Percentiles rank a stretch among this genome's conserved stretches.
Conservation (phyloP, 2,329 filamentous ascomycete genomes). For the Hymenoscyphus occultus region DNA sequence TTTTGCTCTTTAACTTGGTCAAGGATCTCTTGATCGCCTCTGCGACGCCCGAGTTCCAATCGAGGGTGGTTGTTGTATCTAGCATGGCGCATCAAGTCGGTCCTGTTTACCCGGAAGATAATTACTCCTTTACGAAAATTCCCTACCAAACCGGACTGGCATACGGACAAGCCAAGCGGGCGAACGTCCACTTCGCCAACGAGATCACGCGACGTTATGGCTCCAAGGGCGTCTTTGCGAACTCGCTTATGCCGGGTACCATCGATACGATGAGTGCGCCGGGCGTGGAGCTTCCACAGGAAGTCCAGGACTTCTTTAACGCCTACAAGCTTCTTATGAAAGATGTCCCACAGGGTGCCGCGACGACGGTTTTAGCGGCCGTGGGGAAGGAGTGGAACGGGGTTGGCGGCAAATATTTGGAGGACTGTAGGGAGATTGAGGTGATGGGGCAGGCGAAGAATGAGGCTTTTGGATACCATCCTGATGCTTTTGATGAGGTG, state of each 20-base stretch:
- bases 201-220: constrained; percentile 46
- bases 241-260: constrained; percentile 44
- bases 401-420: constrained; percentile 47
- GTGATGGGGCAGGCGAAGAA: background rate
- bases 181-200: constrained; percentile 47
- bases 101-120: constrained; percentile 40
- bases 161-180: constrained; percentile 46
- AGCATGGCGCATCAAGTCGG: constrained; percentile 42
- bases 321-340: constrained; percentile 19
- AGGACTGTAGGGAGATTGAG: constrained; percentile 27
- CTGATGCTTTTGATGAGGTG: constrained; percentile 11
- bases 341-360: constrained; percentile 38
- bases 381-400: constrained; percentile 34
- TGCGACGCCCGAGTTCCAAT: constrained; percentile 40
- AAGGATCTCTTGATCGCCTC: constrained; percentile 40
- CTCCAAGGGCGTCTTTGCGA: constrained; percentile 39
- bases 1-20: constrained; percentile 51
- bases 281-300: constrained; percentile 38
- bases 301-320: constrained; percentile 43
- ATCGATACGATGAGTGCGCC: constrained; percentile 30
- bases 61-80: constrained; percentile 47
- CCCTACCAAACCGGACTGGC: constrained; percentile 38
- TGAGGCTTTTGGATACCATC: background rate
- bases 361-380: constrained; percentile 43
- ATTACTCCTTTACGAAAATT: constrained; percentile 19